Conservation (phyloP, 768 basidiomycete species). For the Strobilomyces dryophilus region DNA sequence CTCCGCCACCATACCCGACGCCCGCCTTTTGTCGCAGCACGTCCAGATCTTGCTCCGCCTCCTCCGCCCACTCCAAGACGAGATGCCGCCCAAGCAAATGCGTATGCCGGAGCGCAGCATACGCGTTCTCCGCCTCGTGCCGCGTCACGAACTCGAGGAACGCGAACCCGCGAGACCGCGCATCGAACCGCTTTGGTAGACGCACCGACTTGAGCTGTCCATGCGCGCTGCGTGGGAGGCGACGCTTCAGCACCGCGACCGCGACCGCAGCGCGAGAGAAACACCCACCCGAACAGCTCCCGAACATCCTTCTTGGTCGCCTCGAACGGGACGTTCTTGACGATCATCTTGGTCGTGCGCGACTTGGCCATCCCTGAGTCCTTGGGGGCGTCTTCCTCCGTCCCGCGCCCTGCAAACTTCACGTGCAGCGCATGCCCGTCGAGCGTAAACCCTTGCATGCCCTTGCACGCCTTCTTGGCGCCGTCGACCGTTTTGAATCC, state of each 20-base stretch:
- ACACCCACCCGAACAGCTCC: slow-evolving; percentile 78
- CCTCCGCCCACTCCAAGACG: slow-evolving; percentile 91
- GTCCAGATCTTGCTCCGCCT: slow-evolving; percentile 75
- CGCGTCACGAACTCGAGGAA: slow-evolving; percentile 92
- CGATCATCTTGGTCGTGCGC: slow-evolving; percentile 88
- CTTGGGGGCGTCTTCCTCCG: slow-evolving; percentile 50
- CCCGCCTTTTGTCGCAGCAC: slow-evolving; percentile 74
- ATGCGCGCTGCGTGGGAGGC: slow-evolving; percentile 57
- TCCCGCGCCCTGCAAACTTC: slow-evolving; percentile 81
- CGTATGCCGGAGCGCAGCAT: slow-evolving; percentile 82
- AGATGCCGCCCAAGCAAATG: slow-evolving; percentile 95
- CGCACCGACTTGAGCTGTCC: slow-evolving; percentile 94
- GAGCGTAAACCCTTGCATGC: slow-evolving; percentile 75
- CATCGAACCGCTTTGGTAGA: slow-evolving; percentile 87
- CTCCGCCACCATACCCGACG: slow-evolving; percentile 68
- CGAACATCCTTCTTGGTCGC: slow-evolving; percentile 89
- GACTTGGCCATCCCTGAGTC: slow-evolving; percentile 43
- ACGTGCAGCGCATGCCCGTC: slow-evolving; percentile 85
- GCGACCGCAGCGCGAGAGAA: not conserved
- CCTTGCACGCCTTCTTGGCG: slow-evolving; percentile 70
- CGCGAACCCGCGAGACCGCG: slow-evolving; percentile 88
- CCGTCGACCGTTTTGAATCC: slow-evolving; percentile 77
- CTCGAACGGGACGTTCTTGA: slow-evolving; percentile 98
- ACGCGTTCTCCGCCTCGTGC: slow-evolving; percentile 87
- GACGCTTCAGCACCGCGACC: not conserved